Base-by-base conservation (phyloP, 352 stramenopile species). In the Globisporangium irregulare region DNA sequence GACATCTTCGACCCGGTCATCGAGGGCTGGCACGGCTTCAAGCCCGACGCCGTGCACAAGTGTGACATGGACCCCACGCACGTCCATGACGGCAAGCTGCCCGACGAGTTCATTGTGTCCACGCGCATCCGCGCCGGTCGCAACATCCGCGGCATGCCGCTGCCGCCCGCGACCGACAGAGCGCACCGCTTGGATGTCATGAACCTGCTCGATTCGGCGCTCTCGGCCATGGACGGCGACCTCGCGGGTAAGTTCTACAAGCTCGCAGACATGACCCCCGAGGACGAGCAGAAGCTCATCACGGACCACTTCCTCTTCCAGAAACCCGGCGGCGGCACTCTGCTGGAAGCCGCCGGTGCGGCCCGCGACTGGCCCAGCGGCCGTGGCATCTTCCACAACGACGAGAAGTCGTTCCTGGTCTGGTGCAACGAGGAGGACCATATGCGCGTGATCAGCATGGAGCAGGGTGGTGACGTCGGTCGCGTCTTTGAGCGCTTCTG, bases 381-480 rank as follows among this genome's bases (percentile, higher is more conserved):
- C 12, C 77, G 86, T 46, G 86, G 86, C 18, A 93, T 90, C 81
- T 94, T 92, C 76, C 77, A 89, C 63, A 90, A 87, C 67, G 84
- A 88, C 32, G 82, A 92, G 64, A 88, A 89, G 71, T 77, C 81
- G 46, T 94, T 91, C 74, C 73, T 94, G 29, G 84, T 97, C 66
- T 97, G 90, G 90, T 88, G 93, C 69, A 89, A 89, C 55, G 86
- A 94, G 59, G 86, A 94, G 66, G 86, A 94, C 73, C 86, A 94
- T 72, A 87, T 94, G 72, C 77, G 86, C 50, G 87, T 94, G 63
- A 94, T 94, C 75, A 91, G 77, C 63, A 94, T 94, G 86, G 82
- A 94, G 71, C 79, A 90, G 59, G 86, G 82, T 43, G 89, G 84
- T 24, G 79, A 91, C 24, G 73, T 94, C 36, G 89, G 89, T 60